phyloP scores from a whole-genome alignment of 352 stramenopile genomes.

The Globisporangium cystogenes region DNA sequence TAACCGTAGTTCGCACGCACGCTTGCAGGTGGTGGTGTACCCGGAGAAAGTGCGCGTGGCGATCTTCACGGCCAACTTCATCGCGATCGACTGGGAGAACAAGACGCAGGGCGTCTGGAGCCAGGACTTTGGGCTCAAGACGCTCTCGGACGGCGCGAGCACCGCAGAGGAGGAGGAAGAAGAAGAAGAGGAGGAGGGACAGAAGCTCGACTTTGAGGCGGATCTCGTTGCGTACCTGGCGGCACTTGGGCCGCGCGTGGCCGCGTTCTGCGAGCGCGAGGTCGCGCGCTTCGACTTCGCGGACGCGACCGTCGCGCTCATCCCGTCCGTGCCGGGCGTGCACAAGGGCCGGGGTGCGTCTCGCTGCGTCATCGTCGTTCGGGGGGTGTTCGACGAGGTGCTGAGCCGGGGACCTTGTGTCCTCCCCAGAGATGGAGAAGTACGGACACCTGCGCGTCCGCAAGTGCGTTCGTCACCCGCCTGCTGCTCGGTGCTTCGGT shows the following conservation, averaged over 20 bases:
- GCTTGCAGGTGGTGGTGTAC: constrained; percentile 59
- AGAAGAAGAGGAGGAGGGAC: too few relatives aligned
- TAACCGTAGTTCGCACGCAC: too few relatives aligned
- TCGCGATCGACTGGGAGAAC: constrained; percentile 70
- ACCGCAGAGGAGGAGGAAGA: not conserved
- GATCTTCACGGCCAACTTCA: constrained; percentile 86
- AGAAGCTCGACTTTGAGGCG: constrained; percentile 48
- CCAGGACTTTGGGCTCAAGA: constrained; percentile 74
- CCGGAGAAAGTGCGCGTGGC: constrained; percentile 57
- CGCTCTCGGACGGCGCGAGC: constrained; percentile 17
- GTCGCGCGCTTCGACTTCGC: constrained; percentile 62
- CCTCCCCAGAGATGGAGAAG: constrained; percentile 72
- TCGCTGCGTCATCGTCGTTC: not conserved
- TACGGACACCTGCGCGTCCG: constrained; percentile 75
- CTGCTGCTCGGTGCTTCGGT: too few relatives aligned
- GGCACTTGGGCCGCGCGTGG: constrained; percentile 33
- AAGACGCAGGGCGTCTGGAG: constrained; percentile 85
- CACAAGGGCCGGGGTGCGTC: constrained; percentile 57
- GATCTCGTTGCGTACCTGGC: constrained; percentile 66
- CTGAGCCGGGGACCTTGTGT: too few relatives aligned
- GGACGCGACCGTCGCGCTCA: constrained; percentile 40
- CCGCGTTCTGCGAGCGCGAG: constrained; percentile 34
- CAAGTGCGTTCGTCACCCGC: constrained; percentile 4
- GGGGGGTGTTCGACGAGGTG: too few relatives aligned
- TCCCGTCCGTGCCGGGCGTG: constrained; percentile 64